phyloP scores from a whole-genome alignment of 805 yeast genomes.

The Cyberlindnera euphorbiiphila region DNA sequence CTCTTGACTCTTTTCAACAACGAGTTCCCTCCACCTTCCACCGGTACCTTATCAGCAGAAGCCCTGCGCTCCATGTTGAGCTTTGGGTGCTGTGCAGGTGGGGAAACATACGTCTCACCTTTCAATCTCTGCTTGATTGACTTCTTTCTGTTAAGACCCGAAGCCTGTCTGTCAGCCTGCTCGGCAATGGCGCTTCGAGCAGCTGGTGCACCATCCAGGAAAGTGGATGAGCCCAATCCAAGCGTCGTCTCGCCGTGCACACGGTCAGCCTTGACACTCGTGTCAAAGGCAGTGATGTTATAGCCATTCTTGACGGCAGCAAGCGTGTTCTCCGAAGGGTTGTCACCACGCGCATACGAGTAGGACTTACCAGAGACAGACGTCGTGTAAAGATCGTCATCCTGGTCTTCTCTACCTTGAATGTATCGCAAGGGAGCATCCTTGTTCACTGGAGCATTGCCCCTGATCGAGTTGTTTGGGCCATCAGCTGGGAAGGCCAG shows the following conservation, averaged over 20 bases:
- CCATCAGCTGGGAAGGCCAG: conserved; percentile 95
- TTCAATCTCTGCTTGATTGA: conserved; percentile 69
- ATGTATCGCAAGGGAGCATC: conserved; percentile 68
- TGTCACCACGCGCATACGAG: conserved; percentile 13
- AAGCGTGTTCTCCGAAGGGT: conserved; percentile 21
- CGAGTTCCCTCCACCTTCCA: conserved; percentile 42
- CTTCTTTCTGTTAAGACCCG: conserved; percentile 73
- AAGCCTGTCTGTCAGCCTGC: conserved; percentile 32
- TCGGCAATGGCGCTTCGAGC: conserved; percentile 41
- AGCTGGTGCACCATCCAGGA: conserved; percentile 96
- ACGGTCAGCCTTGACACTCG: conserved; percentile 60
- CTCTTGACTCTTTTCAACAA: conserved; percentile 84
- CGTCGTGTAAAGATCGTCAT: conserved; percentile 30
- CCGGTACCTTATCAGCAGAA: conserved; percentile 17
- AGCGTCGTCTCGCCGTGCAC: conserved; percentile 83
- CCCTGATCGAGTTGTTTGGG: conserved; percentile 81
- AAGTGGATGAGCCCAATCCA: conserved; percentile 90
- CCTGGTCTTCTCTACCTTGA: conserved; percentile 64
- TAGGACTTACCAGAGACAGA: conserved; percentile 13
- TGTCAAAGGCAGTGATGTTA: conserved; percentile 60
- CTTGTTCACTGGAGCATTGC: conserved; percentile 55
- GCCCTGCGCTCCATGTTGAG: not conserved
- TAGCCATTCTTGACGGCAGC: conserved; percentile 50
- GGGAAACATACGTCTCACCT: conserved; percentile 12
- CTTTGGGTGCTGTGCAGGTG: conserved; percentile 6